Evolutionary conservation across 768 basidiomycete genomes (phyloP), one percentile per base, ranked within the genome.

Genomic region (Mycena maculata): DNA sequence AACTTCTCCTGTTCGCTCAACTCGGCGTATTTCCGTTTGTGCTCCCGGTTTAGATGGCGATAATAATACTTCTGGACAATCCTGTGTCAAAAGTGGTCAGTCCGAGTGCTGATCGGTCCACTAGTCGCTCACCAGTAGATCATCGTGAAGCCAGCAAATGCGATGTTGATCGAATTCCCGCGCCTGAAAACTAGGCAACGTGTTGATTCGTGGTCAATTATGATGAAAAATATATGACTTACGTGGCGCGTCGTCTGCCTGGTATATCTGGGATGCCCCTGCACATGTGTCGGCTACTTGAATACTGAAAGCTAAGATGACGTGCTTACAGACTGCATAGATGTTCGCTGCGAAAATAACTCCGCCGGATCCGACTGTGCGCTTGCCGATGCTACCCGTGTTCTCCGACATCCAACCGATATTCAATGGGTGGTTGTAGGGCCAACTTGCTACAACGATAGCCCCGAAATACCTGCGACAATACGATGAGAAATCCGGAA

Each of bases 321-420:
- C 25, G 4, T 22, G 33, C 63, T 47, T 36, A 63, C 77, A 80
- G 25, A 76, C 71, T 16, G 69, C 76, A 52, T 76, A 74, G 39
- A 79, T 75, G 55, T 77, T 77, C 9, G 76, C 74, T n/a, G 76
- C 72, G 20, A 78, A 78, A 23, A 81, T 81, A 9, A 81, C 75
- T 16, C 77, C 67, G 0, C 81, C 81, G 33, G 79, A 80, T 0
- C 78, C 79, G 1, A 81, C 74, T 2, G 78, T 81, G 39, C 65
- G 61, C 33, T 67, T 67, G 9, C 69, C 69, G 27, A 67, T 48
- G 59, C 58, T 67, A 1, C 76, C 79, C 2, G 79, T 80, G 54
- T 81, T 81, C 63, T 81, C 80, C 0, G 79, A 77, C 75, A 81
- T 79, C 80, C 80, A 81, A 1, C 79, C 80, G 44, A 81, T 78